Evolutionary conservation across 305 asterid genomes (phyloP), one percentile per base, ranked within the genome.

Genomic region (Solanum hybrid): DNA sequence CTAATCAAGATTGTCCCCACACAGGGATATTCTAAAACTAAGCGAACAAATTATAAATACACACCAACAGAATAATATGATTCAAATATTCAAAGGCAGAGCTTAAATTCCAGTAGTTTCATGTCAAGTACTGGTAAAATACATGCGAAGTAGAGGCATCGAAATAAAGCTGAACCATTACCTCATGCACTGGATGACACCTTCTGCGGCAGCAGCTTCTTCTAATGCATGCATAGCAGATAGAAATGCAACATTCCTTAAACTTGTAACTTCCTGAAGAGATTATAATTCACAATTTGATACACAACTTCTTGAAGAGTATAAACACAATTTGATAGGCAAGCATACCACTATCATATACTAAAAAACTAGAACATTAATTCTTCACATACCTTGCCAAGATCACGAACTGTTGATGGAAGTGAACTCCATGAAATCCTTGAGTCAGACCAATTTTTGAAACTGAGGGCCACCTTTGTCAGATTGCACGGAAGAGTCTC

Each of bases 221-320:
- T 97, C 98, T 89, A 97, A 78, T 82, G 99, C 98, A 89, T 89
- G 93, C 27, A 92, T 95, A 32, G 98, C 99, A 88, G 96, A 94
- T 35, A 87, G 91, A 91, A 92, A 93, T 3, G 96, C 92, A 3
- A 56, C 91, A 64, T 95, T 92, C 92, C 93, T 93, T 86, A 90
- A 87, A 90, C 91, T 88, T 89, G 91, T 88, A 78, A 94, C 95
- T 85, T 93, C 98, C 99, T 96, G 93, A 92, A 88, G 88, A 87
- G 37, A 45, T 24, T 27, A 78, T 35, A 10, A 75, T 34, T 40
- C 89, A 26, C 38, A 69, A 64, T 26, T 56, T 64, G 31, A 34
- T 36, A 89, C 22, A 76, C 35, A 13, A 37, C 80, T 75, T 31
- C 38, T 22, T 75, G 26, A 15, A 73, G 38, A 15, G 80, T 31